Evolutionary conservation across 192 early-diverging fungal genomes (phyloP).

Genomic region (Geranomyces variabilis): DNA sequence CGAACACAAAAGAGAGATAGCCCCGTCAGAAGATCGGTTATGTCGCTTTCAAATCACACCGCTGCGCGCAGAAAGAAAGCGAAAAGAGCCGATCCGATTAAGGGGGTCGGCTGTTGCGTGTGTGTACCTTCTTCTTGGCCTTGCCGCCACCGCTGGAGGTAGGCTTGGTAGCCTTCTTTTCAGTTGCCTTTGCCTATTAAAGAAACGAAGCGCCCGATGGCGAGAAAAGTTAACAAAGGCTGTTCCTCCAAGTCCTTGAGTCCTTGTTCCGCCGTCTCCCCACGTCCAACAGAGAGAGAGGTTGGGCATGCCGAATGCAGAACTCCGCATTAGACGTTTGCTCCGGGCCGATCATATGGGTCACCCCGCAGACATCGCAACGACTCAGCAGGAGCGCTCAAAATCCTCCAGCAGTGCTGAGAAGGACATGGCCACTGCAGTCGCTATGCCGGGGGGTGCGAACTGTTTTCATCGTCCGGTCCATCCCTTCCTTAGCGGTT

Average conservation of each 20-base stretch:
- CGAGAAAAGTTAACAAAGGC: not conserved
- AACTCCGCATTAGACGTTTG: not conserved
- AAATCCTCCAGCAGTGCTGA: too few species aligned
- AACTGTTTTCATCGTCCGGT: conserved; percentile 1
- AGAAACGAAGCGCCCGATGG: not conserved
- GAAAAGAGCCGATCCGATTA: too few species aligned
- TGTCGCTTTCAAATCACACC: too few species aligned
- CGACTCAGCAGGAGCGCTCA: too few species aligned
- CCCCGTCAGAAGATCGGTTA: not conserved
- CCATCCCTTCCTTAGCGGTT: not conserved
- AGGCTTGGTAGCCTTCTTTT: conserved; percentile 26
- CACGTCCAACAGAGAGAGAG: too few species aligned
- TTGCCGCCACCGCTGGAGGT: conserved; percentile 42
- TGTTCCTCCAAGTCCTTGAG: not conserved
- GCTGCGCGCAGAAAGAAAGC: too few species aligned
- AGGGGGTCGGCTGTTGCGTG: too few species aligned
- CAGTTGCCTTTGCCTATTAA: conserved; percentile 32
- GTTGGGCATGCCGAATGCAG: not conserved
- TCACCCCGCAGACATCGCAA: too few species aligned
- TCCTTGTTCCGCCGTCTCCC: too few species aligned
- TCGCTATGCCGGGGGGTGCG: too few species aligned
- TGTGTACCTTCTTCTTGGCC: conserved; percentile 45
- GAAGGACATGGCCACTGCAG: too few species aligned
- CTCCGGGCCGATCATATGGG: not conserved
- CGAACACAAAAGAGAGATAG: not conserved